phyloP scores from a whole-genome alignment of 495 filamentous ascomycete genomes.

The Apodospora peruviana region DNA sequence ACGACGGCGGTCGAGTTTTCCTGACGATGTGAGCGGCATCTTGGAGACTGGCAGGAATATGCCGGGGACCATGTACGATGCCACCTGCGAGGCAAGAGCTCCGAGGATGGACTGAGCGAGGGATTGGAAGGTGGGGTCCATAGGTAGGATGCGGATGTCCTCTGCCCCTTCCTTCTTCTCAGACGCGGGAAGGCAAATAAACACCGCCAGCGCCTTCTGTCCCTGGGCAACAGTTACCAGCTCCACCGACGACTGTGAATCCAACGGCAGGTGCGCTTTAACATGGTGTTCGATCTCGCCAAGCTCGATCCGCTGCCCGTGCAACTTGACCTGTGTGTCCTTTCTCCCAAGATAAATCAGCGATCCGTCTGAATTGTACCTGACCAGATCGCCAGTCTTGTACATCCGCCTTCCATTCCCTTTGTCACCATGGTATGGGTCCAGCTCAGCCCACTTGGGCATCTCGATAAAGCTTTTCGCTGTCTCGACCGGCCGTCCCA shows the following conservation, averaged over 20 bases:
- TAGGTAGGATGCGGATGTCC: constrained; percentile 7
- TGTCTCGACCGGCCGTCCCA: constrained; percentile 59
- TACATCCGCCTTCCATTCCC: constrained; percentile 35
- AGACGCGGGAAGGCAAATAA: constrained; percentile 1
- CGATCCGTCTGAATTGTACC: constrained; percentile 48
- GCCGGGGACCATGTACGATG: constrained; percentile 50
- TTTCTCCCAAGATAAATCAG: constrained; percentile 42
- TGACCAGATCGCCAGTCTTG: constrained; percentile 56
- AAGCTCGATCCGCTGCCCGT: constrained; percentile 36
- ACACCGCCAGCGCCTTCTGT: constrained; percentile 15
- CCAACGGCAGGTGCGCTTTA: constrained; percentile 21
- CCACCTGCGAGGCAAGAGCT: constrained; percentile 3
- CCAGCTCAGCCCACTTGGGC: constrained; percentile 7
- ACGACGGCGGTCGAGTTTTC: constrained; percentile 42
- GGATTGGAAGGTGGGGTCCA: constrained; percentile 2
- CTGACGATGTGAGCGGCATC: constrained; percentile 46
- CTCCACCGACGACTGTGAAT: constrained; percentile 11
- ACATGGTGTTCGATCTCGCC: constrained; percentile 54
- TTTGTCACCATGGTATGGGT: constrained; percentile 3
- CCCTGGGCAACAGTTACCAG: constrained; percentile 2
- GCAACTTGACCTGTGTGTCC: constrained; percentile 34
- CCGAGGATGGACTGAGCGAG: constrained; percentile 1
- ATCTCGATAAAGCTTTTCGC: constrained; percentile 40
- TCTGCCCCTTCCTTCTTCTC: not conserved
- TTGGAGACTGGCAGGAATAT: constrained; percentile 45